These are phyloP conservation scores for Lactarius quietus DNA, from an alignment of 768 basidiomycete species.

Conservation along the genomic window DNA sequence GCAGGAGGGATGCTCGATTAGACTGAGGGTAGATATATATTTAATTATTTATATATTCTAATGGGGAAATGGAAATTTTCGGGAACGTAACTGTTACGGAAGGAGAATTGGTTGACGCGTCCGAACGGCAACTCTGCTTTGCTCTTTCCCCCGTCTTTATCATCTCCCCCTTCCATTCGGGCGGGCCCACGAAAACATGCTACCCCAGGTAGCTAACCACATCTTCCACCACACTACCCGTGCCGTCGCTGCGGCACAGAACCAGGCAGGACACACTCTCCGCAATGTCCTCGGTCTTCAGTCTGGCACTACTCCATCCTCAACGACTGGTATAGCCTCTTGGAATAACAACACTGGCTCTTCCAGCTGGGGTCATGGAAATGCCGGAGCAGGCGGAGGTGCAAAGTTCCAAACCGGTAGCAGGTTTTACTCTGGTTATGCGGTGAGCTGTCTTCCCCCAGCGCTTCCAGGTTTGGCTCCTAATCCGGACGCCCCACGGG, in stretches of 20 bases:
- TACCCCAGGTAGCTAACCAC: slow-evolving; percentile 81
- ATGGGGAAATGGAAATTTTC: background rate
- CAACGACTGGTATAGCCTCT: slow-evolving; percentile 36
- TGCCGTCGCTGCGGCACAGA: slow-evolving; percentile 72
- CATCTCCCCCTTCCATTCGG: slow-evolving; percentile 2
- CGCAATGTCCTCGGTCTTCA: slow-evolving; percentile 75
- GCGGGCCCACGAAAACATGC: slow-evolving; percentile 42
- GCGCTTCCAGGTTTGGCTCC: background rate
- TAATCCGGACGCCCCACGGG: slow-evolving; percentile 40
- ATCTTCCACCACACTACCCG: slow-evolving; percentile 72
- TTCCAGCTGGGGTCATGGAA: slow-evolving; percentile 52
- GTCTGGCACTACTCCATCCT: slow-evolving; percentile 44
- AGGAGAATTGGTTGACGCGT: slow-evolving; percentile 11
- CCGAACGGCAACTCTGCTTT: background rate
- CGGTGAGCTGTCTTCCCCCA: slow-evolving; percentile 42
- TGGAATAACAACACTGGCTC: slow-evolving; percentile 45
- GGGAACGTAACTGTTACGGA: background rate
- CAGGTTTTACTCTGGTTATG: slow-evolving; percentile 65
- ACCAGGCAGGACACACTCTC: slow-evolving; percentile 61
- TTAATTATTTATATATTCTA: slow-evolving; percentile 7
- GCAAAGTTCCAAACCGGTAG: slow-evolving; percentile 70
- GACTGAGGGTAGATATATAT: slow-evolving; percentile 12
- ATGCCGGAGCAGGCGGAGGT: slow-evolving; percentile 60
- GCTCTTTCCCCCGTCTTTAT: background rate
- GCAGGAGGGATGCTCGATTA: slow-evolving; percentile 20